A percentile compares a stretch with the other conserved stretches of the same genome.
Evolutionary conservation across 805 yeast species (phyloP).

Genomic region (Priceomyces castillae): DNA sequence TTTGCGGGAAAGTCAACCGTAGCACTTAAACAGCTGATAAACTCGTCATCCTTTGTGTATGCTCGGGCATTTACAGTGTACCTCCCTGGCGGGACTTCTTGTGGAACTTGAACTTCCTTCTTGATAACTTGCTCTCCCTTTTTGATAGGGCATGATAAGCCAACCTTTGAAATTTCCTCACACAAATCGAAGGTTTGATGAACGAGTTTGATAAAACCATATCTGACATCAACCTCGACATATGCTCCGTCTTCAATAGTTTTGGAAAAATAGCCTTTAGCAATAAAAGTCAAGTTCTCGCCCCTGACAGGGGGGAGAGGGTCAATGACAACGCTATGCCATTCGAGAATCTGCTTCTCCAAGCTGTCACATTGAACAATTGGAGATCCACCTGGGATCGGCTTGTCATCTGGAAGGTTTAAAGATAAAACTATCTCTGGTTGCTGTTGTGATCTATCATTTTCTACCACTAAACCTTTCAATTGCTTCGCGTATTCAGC

Average conservation of each 20-base stretch:
- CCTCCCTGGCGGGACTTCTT: conserved; percentile 93
- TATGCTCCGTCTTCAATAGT: conserved; percentile 81
- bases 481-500: conserved; percentile 13
- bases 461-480: neutral
- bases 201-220: conserved; percentile 85
- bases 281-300: conserved; percentile 73
- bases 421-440: conserved; percentile 13
- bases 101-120: conserved; percentile 80
- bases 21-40: conserved; percentile 81
- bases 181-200: conserved; percentile 93
- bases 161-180: conserved; percentile 80
- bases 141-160: conserved; percentile 76
- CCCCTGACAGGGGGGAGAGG: conserved; percentile 94
- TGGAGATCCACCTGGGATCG: conserved; percentile 91
- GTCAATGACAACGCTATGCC: conserved; percentile 55
- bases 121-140: conserved; percentile 65
- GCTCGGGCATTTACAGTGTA: conserved; percentile 88
- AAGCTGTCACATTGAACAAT: conserved; percentile 69
- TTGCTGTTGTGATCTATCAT: neutral
- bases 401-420: conserved; percentile 49
- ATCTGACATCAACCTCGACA: conserved; percentile 88
- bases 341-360: conserved; percentile 59
- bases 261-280: conserved; percentile 59
- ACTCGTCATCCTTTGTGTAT: conserved; percentile 75
- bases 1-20: conserved; percentile 55